A percentile compares a stretch with the other conserved stretches of the same genome.
These are phyloP conservation scores for Lonicera japonica DNA, from an alignment of 129 eudicot species.

Conservation along the genomic window DNA sequence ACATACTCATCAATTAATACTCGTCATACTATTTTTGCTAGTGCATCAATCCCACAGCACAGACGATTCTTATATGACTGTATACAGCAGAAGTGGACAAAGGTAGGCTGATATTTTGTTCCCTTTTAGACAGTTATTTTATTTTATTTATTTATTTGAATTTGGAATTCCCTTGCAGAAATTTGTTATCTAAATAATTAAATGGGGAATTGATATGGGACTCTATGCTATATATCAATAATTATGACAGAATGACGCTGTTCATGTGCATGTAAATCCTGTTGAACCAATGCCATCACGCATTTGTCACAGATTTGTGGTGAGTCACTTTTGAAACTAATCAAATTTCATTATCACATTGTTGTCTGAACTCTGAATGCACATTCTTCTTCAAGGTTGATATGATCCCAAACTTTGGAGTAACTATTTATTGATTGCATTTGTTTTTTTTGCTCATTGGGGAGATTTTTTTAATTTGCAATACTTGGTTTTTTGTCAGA, in stretches of 20 bases:
- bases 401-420: too few relatives aligned
- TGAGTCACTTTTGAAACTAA: slow-evolving; percentile 23
- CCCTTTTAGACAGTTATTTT: not conserved
- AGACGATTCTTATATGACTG: slow-evolving; percentile 76
- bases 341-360: not conserved
- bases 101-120: slow-evolving; percentile 38
- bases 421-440: not conserved
- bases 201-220: too few relatives aligned
- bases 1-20: slow-evolving; percentile 49
- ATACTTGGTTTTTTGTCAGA: slow-evolving; percentile 38
- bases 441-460: not conserved
- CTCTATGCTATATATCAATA: slow-evolving; percentile 7
- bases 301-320: slow-evolving; percentile 72
- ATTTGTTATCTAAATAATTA: too few relatives aligned
- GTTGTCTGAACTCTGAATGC: not conserved
- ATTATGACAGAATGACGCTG: slow-evolving; percentile 60
- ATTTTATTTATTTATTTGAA: not conserved
- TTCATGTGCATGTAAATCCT: slow-evolving; percentile 82
- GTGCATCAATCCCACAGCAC: slow-evolving; percentile 97
- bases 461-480: not conserved
- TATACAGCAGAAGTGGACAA: slow-evolving; percentile 95
- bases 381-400: not conserved
- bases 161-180: not conserved
- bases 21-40: slow-evolving; percentile 88
- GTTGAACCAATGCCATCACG: slow-evolving; percentile 86